phyloP scores from a whole-genome alignment of 2,329 filamentous ascomycete genomes.

The Rutstroemia sp. region DNA sequence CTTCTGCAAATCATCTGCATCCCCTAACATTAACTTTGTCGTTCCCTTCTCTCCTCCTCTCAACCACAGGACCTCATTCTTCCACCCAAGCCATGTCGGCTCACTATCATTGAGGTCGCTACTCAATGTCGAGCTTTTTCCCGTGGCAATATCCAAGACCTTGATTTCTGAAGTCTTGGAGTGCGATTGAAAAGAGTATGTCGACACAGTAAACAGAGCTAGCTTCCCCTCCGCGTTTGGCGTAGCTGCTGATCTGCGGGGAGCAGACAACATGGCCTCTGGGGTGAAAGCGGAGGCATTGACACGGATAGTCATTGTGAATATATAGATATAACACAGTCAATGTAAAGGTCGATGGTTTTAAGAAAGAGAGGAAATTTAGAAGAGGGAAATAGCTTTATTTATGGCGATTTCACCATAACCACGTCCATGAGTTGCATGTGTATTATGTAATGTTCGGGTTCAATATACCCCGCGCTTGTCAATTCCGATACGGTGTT shows the following conservation, averaged over 20 bases:
- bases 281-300: slow-evolving; percentile 66
- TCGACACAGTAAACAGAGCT: slow-evolving; percentile 61
- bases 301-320: slow-evolving; percentile 62
- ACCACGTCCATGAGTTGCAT: neutral
- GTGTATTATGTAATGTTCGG: too few relatives aligned
- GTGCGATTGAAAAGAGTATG: slow-evolving; percentile 75
- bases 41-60: slow-evolving; percentile 47
- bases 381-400: too few relatives aligned
- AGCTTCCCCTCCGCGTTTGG: slow-evolving; percentile 62
- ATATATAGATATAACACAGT: neutral
- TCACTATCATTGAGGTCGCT: slow-evolving; percentile 60
- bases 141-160: slow-evolving; percentile 60
- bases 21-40: slow-evolving; percentile 24
- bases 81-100: slow-evolving; percentile 59
- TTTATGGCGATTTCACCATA: neutral
- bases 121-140: slow-evolving; percentile 58
- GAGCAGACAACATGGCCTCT: slow-evolving; percentile 68
- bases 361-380: neutral
- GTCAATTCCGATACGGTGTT: neutral
- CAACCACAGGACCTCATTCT: slow-evolving; percentile 26
- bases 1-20: slow-evolving; percentile 21
- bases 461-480: too few relatives aligned
- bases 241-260: slow-evolving; percentile 60
- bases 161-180: slow-evolving; percentile 61
- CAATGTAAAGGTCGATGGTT: neutral